Base-by-base conservation (phyloP, 768 basidiomycete genomes). In the Panaeolus papilionaceus region DNA sequence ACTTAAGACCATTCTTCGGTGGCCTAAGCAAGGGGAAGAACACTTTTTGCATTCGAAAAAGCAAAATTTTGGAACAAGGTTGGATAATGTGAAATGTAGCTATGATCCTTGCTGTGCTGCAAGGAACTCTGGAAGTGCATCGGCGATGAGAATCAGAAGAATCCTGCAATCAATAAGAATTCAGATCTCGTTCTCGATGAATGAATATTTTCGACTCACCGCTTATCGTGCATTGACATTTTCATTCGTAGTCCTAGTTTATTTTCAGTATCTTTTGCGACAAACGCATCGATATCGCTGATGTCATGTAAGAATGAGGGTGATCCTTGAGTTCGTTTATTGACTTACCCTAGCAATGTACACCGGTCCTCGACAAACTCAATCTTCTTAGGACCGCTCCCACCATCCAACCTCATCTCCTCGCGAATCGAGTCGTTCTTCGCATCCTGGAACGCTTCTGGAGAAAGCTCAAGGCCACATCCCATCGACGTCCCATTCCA, bases 401-500 rank as follows among this genome's bases (percentile, higher is more conserved):
- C 54, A 10, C 54, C 20, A 23, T 58, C 54, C 1, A 58, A 23
- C 28, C 54, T 58, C 54, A 58, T 58, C 26, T 37, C 16, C 54
- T 58, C 54, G 1, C 54, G 10, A 16, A 58, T 58, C 12, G 26
- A 14, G 8, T 16, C 10, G 8, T 58, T 33, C 20, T 16, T 23
- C 10, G 54, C 54, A 33, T 58, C 54, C 16, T 58, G 16, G 14
- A 58, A 37, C 20, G 28, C 54, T 10, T 58, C 54, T 12, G 54
- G 54, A n/a, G 33, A 58, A 58, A 58, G 54, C 54, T 58, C 54
- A 58, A 58, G 26, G 2, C 54, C 54, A 14, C 54, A 58, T 9
- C 54, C 54, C 54, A 58, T 58, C 3, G 54, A 58, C 3, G 26
- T 58, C 14, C 54, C 54, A 33, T 58, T 58, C 54, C 54, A 58